phyloP scores from a whole-genome alignment of 2,329 filamentous ascomycete genomes.

The Penicillium hordei region DNA sequence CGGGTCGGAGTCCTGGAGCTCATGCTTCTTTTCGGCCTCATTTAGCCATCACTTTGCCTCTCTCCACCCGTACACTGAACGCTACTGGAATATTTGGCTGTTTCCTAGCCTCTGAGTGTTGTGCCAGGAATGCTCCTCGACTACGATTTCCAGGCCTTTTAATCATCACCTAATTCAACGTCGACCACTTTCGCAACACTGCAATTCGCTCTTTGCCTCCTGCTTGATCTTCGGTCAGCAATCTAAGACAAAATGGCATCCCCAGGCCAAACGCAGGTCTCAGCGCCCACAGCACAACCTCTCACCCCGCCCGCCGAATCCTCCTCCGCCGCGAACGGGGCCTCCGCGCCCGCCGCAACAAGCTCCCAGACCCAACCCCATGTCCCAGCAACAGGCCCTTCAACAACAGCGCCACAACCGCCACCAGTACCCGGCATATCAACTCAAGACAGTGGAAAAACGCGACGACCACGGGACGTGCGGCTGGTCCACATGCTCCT shows the following conservation, averaged over 20 bases:
- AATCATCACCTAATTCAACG: not conserved
- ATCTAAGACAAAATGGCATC: conserved; percentile 33
- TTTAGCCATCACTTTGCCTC: conserved; percentile 4
- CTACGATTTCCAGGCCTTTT: not conserved
- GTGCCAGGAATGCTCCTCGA: conserved; percentile 1
- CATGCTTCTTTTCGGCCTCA: conserved; percentile 23
- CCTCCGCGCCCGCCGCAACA: conserved; percentile 23
- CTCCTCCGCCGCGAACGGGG: conserved; percentile 22
- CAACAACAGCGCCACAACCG: conserved; percentile 31
- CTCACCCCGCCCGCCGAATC: conserved; percentile 47
- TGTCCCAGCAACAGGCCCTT: conserved; percentile 20
- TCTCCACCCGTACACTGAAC: conserved; percentile 7
- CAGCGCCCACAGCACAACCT: conserved; percentile 38
- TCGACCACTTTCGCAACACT: conserved; percentile 8
- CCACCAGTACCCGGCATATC: conserved; percentile 45
- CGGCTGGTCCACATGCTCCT: conserved; percentile 54
- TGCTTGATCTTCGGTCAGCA: not conserved
- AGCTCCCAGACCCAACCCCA: conserved; percentile 17
- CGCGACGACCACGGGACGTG: conserved; percentile 50
- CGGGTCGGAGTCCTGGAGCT: conserved; percentile 14
- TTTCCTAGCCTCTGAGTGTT: not conserved
- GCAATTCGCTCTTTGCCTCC: conserved; percentile 3
- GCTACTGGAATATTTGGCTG: not conserved
- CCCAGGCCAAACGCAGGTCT: conserved; percentile 34
- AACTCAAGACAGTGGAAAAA: conserved; percentile 48